Evolutionary conservation across 1,284 basidiomycete genomes (phyloP).

Genomic region (Rhodotorula sp.): DNA sequence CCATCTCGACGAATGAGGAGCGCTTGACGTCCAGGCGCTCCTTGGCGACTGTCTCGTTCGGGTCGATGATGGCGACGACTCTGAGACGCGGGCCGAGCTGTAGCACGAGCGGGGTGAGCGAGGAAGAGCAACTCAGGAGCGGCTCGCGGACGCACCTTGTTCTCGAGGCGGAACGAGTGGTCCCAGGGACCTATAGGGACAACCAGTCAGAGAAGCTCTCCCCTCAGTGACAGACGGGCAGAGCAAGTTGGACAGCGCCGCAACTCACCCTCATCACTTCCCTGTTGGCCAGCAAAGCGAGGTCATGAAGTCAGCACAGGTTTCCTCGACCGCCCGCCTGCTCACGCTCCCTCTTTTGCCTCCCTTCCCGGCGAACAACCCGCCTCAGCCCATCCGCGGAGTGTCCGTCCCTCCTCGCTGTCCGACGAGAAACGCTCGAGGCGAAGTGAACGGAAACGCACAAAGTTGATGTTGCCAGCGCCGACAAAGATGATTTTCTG

Average conservation of each 20-base stretch:
- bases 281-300: constrained; percentile 1
- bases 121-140: neutral
- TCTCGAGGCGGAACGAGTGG: constrained; percentile 91
- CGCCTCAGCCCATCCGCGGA: neutral
- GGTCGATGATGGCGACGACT: constrained; percentile 91
- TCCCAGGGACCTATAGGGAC: constrained; percentile 64
- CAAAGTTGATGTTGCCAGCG: constrained; percentile 59
- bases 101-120: constrained; percentile 1
- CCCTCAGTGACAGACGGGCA: neutral
- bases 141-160: constrained; percentile 55
- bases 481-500: constrained; percentile 82
- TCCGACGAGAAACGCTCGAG: too few species aligned
- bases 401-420: neutral
- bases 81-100: constrained; percentile 93
- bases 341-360: constrained; percentile 61
- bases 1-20: constrained; percentile 86
- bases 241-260: neutral
- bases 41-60: constrained; percentile 75
- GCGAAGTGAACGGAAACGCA: neutral
- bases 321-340: too few species aligned
- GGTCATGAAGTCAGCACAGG: neutral
- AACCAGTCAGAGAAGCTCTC: neutral
- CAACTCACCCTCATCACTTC: constrained; percentile 23
- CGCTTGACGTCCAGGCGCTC: constrained; percentile 84
- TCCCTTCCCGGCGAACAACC: neutral